Conservation (phyloP, 2,329 filamentous ascomycete genomes). For the Botrytis fabae region DNA sequence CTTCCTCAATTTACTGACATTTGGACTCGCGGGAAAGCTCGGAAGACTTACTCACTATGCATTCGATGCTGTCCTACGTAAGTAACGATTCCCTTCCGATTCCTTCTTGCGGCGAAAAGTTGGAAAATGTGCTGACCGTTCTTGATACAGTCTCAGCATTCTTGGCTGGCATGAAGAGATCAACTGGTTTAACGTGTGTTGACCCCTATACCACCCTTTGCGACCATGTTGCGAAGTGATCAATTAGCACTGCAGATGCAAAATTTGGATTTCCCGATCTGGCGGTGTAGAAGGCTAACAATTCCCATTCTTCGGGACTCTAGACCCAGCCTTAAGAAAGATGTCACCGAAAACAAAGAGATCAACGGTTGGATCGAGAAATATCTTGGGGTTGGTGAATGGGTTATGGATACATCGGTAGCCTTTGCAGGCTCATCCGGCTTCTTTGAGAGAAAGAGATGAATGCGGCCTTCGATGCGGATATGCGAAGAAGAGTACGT, state of each 20-base stretch:
- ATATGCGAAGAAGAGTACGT: neutral
- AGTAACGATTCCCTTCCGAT: slow-evolving; percentile 14
- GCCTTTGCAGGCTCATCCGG: slow-evolving; percentile 84
- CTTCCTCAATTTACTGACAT: slow-evolving; percentile 67
- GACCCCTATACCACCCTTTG: slow-evolving; percentile 7
- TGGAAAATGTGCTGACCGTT: neutral
- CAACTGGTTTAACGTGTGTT: slow-evolving; percentile 95
- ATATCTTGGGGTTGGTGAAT: slow-evolving; percentile 93
- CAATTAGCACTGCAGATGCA: neutral
- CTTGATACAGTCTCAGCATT: slow-evolving; percentile 78
- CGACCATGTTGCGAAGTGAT: neutral
- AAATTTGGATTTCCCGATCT: neutral
- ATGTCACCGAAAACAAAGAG: slow-evolving; percentile 81
- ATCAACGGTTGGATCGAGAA: slow-evolving; percentile 86
- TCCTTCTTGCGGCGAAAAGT: neutral
- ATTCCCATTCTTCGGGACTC: slow-evolving; percentile 45
- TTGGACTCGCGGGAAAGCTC: slow-evolving; percentile 75
- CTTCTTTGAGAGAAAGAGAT: slow-evolving; percentile 90
- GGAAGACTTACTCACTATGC: slow-evolving; percentile 92
- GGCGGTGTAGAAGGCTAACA: slow-evolving; percentile 46
- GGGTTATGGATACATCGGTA: slow-evolving; percentile 97
- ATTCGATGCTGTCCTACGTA: slow-evolving; percentile 91
- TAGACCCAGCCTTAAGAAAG: slow-evolving; percentile 81
- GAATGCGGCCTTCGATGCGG: slow-evolving; percentile 1
- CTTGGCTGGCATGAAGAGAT: slow-evolving; percentile 94